Percentiles rank a stretch among this genome's conserved stretches.
phyloP scores from a whole-genome alignment of 495 filamentous ascomycete species.

The Geoglossum glabrum region DNA sequence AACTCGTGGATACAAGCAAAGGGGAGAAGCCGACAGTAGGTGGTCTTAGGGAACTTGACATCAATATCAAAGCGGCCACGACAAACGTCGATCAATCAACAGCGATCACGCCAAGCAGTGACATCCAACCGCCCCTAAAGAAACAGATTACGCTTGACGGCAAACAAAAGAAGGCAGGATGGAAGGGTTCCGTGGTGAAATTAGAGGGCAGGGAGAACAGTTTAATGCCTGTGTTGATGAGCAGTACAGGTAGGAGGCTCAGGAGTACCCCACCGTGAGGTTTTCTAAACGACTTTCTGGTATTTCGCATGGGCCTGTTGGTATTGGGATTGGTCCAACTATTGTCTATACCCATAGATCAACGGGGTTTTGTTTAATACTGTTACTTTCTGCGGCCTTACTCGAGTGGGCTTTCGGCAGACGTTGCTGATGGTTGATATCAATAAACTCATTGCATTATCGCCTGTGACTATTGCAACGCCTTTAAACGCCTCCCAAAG shows the following conservation, averaged over 20 bases:
- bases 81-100: slow-evolving; percentile 9
- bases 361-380: neutral
- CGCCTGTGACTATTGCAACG: neutral
- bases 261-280: neutral
- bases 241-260: neutral
- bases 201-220: slow-evolving; percentile 40
- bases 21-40: slow-evolving; percentile 13
- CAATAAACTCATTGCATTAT: neutral
- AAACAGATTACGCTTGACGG: slow-evolving; percentile 29
- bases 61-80: slow-evolving; percentile 26
- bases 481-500: neutral
- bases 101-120: slow-evolving; percentile 17
- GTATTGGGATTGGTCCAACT: neutral
- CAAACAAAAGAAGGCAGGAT: slow-evolving; percentile 14
- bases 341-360: neutral
- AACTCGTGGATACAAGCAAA: slow-evolving; percentile 12
- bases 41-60: slow-evolving; percentile 34
- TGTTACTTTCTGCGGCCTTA: neutral
- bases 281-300: neutral
- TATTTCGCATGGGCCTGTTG: neutral
- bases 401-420: neutral
- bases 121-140: slow-evolving; percentile 30
- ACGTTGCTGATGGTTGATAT: neutral
- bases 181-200: slow-evolving; percentile 14
- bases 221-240: neutral